A percentile compares a stretch with the other conserved stretches of the same genome.
These are phyloP conservation scores for Colletotrichum tropicicola DNA, from an alignment of 2,329 filamentous ascomycete genomes.

Conservation along the genomic window DNA sequence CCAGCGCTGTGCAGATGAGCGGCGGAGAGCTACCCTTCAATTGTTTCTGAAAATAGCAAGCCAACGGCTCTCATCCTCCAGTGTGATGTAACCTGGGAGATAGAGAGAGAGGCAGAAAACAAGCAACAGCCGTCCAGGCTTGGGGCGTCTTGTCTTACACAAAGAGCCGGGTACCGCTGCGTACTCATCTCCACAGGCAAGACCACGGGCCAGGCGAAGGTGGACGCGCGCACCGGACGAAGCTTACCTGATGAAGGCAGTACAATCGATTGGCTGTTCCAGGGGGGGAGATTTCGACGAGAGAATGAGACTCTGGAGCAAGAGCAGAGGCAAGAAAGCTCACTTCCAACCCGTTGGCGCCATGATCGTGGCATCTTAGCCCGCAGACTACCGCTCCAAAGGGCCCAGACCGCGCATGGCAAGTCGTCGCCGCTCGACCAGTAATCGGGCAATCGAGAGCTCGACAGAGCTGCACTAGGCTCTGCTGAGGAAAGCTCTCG, in stretches of 20 bases:
- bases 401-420: slow-evolving; percentile 15
- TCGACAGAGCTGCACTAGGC: slow-evolving; percentile 10
- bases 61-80: not conserved
- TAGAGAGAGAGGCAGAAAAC: not conserved
- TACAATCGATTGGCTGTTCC: slow-evolving; percentile 9
- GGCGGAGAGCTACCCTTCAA: not conserved
- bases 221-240: not conserved
- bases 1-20: not conserved
- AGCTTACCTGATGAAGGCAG: slow-evolving; percentile 12
- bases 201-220: not conserved
- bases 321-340: not conserved
- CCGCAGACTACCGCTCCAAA: not conserved
- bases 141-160: not conserved
- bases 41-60: slow-evolving; percentile 5
- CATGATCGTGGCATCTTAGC: no score
- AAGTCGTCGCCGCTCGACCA: slow-evolving; percentile 7
- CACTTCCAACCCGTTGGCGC: no score
- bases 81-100: not conserved
- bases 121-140: slow-evolving; percentile 4
- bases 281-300: not conserved
- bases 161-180: not conserved
- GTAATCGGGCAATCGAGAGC: slow-evolving; percentile 15
- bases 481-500: slow-evolving; percentile 3
- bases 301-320: not conserved
- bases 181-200: not conserved